Conservation (phyloP, 441 rosid genomes). For the Flueggea neowawraea region DNA sequence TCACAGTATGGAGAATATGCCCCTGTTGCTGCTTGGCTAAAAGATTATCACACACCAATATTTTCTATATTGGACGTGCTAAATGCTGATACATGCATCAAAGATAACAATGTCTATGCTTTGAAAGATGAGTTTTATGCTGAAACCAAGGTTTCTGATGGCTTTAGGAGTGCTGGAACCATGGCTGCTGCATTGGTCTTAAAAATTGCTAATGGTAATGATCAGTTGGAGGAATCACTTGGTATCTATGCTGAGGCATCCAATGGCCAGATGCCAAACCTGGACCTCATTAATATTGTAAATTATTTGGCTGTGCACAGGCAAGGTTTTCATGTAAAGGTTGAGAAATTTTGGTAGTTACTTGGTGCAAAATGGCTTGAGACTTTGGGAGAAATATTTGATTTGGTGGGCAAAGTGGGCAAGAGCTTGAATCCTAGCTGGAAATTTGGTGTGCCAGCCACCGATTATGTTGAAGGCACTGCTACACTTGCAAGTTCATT, state of each 20-base stretch:
- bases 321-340: constrained; percentile 76
- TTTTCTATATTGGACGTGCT: constrained; percentile 36
- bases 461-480: constrained; percentile 83
- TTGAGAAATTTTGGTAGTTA: constrained; percentile 58
- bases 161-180: constrained; percentile 82
- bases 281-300: constrained; percentile 88
- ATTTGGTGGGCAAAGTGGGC: constrained; percentile 55
- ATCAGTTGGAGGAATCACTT: constrained; percentile 56
- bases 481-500: constrained; percentile 91
- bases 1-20: constrained; percentile 80
- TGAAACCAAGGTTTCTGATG: constrained; percentile 30
- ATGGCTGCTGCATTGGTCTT: constrained; percentile 90
- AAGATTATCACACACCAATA: constrained; percentile 72
- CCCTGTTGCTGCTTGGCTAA: constrained; percentile 82
- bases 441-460: constrained; percentile 74
- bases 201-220: constrained; percentile 63
- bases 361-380: constrained; percentile 57
- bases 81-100: constrained; percentile 32
- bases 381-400: constrained; percentile 55
- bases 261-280: constrained; percentile 98
- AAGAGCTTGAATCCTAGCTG: constrained; percentile 60
- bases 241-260: constrained; percentile 87
- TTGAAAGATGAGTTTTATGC: constrained; percentile 15
- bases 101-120: constrained; percentile 13
- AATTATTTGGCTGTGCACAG: constrained; percentile 85